Evolutionary conservation across 495 filamentous ascomycete species (phyloP).

Genomic region (Aspergillus taichungensis): DNA sequence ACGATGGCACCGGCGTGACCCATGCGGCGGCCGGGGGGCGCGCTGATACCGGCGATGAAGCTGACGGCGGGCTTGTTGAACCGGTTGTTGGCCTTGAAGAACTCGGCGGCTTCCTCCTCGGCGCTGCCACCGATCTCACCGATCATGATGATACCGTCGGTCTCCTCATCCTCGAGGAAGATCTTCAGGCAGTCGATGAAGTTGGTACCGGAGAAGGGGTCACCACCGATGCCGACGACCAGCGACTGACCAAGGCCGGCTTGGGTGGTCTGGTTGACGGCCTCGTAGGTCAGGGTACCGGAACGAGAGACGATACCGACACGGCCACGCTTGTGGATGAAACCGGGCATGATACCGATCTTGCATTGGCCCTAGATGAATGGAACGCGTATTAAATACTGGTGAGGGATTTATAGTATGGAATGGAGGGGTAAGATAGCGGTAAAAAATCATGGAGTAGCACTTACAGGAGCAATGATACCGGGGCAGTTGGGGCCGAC

Average conservation of each 20-base stretch:
- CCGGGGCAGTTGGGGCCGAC: conserved; percentile 98
- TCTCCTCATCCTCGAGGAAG: conserved; percentile 92
- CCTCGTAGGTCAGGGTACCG: conserved; percentile 97
- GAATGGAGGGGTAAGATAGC: no score
- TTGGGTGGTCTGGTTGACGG: conserved; percentile 98
- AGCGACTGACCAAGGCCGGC: conserved; percentile 95
- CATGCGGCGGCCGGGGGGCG: conserved; percentile 93
- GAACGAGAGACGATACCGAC: conserved; percentile 98
- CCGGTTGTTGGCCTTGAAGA: conserved; percentile 83
- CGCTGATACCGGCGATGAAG: conserved; percentile 98
- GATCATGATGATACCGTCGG: conserved; percentile 99
- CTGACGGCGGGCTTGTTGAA: conserved; percentile 91
- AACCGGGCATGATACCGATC: conserved; percentile 99
- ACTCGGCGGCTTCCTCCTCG: conserved; percentile 96
- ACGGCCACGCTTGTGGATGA: conserved; percentile 99
- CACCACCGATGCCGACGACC: conserved; percentile 96
- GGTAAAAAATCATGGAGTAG: background rate
- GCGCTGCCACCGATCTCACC: conserved; percentile 97
- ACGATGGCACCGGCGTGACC: conserved; percentile 98
- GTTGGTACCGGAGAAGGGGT: conserved; percentile 98
- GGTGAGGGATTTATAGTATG: no score
- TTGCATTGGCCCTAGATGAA: conserved; percentile 83
- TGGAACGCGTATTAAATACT: no score
- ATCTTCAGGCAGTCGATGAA: conserved; percentile 98
- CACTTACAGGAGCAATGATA: conserved; percentile 77